Evolutionary conservation across 495 filamentous ascomycete genomes (phyloP).

Genomic region (Penicillium alfredii): DNA sequence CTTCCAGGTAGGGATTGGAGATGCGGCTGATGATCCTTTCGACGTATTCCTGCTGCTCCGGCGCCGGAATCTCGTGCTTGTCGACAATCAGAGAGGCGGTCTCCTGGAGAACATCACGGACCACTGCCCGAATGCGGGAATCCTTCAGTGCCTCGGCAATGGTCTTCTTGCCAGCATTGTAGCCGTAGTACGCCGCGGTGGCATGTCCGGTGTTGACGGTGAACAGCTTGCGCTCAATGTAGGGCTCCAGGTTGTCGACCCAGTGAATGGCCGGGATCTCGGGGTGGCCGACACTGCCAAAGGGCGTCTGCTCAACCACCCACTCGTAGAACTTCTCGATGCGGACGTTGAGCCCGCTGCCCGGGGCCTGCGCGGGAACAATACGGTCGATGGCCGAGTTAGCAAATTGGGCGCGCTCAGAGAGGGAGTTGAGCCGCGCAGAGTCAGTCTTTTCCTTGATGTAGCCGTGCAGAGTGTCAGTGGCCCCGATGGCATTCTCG

Average conservation of each 20-base stretch:
- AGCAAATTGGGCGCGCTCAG: slow-evolving; percentile 71
- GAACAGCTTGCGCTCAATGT: slow-evolving; percentile 98
- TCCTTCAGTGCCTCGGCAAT: slow-evolving; percentile 79
- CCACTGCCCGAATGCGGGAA: slow-evolving; percentile 62
- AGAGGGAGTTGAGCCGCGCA: slow-evolving; percentile 52
- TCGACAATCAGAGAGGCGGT: slow-evolving; percentile 76
- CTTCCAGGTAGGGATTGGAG: slow-evolving; percentile 89
- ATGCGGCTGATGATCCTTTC: slow-evolving; percentile 88
- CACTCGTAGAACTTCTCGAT: slow-evolving; percentile 99
- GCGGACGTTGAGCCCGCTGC: slow-evolving; percentile 78
- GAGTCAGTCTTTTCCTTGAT: slow-evolving; percentile 69
- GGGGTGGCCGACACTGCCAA: slow-evolving; percentile 58
- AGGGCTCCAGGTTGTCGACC: slow-evolving; percentile 85
- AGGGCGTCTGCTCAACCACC: slow-evolving; percentile 85
- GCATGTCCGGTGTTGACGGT: slow-evolving; percentile 98
- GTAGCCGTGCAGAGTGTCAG: slow-evolving; percentile 71
- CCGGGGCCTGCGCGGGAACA: slow-evolving; percentile 76
- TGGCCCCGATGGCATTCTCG: slow-evolving; percentile 93
- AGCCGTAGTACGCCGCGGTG: slow-evolving; percentile 93
- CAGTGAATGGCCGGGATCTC: slow-evolving; percentile 83
- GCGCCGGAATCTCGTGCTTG: slow-evolving; percentile 72
- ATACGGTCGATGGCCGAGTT: slow-evolving; percentile 98
- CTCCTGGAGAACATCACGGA: slow-evolving; percentile 69
- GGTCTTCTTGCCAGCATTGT: slow-evolving; percentile 71
- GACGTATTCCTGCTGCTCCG: slow-evolving; percentile 85